phyloP scores from a whole-genome alignment of 805 yeast genomes.

The Zygoascus tannicola region DNA sequence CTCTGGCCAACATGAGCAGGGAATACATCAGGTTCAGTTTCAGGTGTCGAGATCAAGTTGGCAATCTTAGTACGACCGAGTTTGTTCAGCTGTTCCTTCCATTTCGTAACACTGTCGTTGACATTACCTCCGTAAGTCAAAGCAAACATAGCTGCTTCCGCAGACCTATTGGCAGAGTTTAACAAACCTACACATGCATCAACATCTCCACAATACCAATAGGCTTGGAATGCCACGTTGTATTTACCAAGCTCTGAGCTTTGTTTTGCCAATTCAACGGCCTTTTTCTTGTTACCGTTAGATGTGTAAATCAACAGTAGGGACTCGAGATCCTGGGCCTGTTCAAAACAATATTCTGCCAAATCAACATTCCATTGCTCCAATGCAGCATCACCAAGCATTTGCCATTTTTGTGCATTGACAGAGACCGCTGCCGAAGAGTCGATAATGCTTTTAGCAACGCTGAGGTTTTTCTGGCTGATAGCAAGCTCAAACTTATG shows the following conservation, averaged over 20 bases:
- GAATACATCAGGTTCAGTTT: constrained; percentile 27
- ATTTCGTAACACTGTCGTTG: constrained; percentile 42
- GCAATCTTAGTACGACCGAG: constrained; percentile 51
- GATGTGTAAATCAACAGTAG: constrained; percentile 75
- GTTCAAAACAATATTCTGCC: constrained; percentile 70
- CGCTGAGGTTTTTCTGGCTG: constrained; percentile 56
- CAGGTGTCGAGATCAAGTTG: constrained; percentile 47
- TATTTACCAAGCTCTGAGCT: constrained; percentile 71
- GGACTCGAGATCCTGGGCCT: constrained; percentile 75
- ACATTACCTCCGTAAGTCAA: constrained; percentile 54
- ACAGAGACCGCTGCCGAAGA: constrained; percentile 60
- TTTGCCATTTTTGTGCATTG: constrained; percentile 74
- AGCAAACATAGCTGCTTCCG: constrained; percentile 82
- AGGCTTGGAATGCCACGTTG: constrained; percentile 85
- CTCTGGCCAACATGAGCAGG: constrained; percentile 26
- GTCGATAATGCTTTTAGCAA: constrained; percentile 59
- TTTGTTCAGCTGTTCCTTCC: constrained; percentile 54
- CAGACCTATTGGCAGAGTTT: constrained; percentile 53
- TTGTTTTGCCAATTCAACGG: constrained; percentile 51
- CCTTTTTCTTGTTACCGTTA: constrained; percentile 55
- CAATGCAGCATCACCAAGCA: constrained; percentile 81
- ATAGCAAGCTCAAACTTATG: constrained; percentile 88
- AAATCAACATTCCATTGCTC: constrained; percentile 66
- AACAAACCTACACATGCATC: constrained; percentile 56
- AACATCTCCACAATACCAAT: constrained; percentile 76